A percentile compares a stretch with the other conserved stretches of the same genome.
phyloP scores from a whole-genome alignment of 345 rosid species.

The Salix udensis region DNA sequence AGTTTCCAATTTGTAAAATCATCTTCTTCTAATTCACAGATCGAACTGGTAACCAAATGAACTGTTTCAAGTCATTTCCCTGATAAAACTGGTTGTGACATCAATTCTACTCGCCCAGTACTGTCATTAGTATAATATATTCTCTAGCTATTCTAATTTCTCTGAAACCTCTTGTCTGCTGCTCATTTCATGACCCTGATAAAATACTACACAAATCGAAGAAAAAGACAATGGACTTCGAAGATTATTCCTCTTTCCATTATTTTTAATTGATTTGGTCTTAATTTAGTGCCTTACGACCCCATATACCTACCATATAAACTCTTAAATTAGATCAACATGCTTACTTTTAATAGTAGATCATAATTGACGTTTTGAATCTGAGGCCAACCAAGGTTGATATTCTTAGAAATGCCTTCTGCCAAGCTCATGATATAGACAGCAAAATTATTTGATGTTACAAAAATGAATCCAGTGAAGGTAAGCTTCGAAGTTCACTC shows the following conservation, averaged over 20 bases:
- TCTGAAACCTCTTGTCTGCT: not conserved
- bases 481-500: not conserved
- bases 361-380: not conserved
- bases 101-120: too few species aligned
- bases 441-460: not conserved
- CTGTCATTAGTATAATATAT: not conserved
- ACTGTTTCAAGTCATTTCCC: too few species aligned
- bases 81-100: too few species aligned
- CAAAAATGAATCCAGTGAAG: not conserved
- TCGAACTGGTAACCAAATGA: not conserved
- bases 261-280: not conserved
- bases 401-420: not conserved
- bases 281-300: not conserved
- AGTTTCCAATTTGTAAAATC: not conserved
- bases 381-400: not conserved
- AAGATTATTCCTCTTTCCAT: not conserved
- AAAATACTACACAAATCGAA: not conserved
- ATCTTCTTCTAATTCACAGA: not conserved
- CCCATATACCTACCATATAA: not conserved
- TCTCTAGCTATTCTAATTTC: not conserved
- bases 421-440: not conserved
- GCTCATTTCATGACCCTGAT: not conserved
- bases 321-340: not conserved
- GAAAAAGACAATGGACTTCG: not conserved
- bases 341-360: not conserved